Evolutionary conservation across 2,329 filamentous ascomycete genomes (phyloP).

Genomic region (Dactylonectria estremocensis): DNA sequence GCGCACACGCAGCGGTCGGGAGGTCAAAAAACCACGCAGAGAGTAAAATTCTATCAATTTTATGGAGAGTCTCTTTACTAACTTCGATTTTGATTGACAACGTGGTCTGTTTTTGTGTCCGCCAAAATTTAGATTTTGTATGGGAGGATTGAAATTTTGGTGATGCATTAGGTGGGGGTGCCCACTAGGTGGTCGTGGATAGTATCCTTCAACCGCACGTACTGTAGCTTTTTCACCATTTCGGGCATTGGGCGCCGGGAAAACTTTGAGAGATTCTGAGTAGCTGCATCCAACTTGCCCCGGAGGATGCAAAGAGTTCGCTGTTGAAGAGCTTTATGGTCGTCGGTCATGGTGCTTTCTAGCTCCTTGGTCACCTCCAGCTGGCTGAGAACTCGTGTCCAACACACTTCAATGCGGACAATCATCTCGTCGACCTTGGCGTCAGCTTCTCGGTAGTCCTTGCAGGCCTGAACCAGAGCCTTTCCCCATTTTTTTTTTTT

Average conservation of each 20-base stretch:
- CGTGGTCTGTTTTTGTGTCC: too few relatives aligned
- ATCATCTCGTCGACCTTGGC: constrained; percentile 9
- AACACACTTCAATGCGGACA: constrained; percentile 14
- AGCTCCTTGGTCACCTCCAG: constrained; percentile 10
- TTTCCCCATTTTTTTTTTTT: constrained; percentile 17
- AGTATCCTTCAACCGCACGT: constrained; percentile 5
- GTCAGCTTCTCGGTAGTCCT: constrained; percentile 11
- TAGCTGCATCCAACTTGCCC: constrained; percentile 10
- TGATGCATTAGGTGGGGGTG: too few relatives aligned
- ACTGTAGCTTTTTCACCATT: constrained; percentile 11
- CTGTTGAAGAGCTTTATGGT: constrained; percentile 6
- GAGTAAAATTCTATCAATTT: too few relatives aligned
- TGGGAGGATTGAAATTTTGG: too few relatives aligned
- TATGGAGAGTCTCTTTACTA: too few relatives aligned
- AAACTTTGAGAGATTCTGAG: constrained; percentile 9
- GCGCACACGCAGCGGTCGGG: too few relatives aligned
- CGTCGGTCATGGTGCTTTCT: constrained; percentile 8
- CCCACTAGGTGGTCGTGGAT: too few relatives aligned
- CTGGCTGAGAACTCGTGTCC: constrained; percentile 12
- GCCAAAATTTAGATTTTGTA: too few relatives aligned
- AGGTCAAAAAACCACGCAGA: too few relatives aligned
- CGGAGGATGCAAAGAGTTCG: constrained; percentile 11
- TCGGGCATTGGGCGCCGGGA: constrained; percentile 1
- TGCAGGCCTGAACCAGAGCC: constrained; percentile 7
- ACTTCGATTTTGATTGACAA: too few relatives aligned